Conservation (phyloP, 805 yeast species). For the Torulaspora delbrueckii region DNA sequence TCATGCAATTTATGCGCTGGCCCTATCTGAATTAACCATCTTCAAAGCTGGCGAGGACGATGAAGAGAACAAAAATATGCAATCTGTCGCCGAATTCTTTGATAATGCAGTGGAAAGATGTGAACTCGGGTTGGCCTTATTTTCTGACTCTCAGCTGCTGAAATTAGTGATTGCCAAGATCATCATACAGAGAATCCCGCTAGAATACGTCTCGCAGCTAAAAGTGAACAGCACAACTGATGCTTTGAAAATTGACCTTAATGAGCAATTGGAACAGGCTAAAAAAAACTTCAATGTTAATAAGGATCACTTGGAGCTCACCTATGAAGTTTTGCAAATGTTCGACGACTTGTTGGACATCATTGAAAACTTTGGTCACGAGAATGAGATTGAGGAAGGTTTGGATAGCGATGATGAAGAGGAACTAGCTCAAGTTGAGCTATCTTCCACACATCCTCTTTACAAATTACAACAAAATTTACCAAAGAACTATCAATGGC, state of each 20-base stretch:
- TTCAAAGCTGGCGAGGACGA: slow-evolving; percentile 45
- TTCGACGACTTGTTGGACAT: slow-evolving; percentile 67
- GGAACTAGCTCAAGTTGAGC: slow-evolving; percentile 33
- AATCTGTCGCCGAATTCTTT: slow-evolving; percentile 52
- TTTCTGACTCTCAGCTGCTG: slow-evolving; percentile 44
- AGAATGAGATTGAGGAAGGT: slow-evolving; percentile 49
- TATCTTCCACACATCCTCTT: slow-evolving; percentile 54
- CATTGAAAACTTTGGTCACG: slow-evolving; percentile 59
- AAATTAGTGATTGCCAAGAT: slow-evolving; percentile 53
- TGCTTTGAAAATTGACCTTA: slow-evolving; percentile 36
- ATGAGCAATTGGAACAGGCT: slow-evolving; percentile 43
- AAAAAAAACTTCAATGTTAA: slow-evolving; percentile 44
- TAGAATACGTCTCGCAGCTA: slow-evolving; percentile 52
- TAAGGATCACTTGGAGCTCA: slow-evolving; percentile 37
- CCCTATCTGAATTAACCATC: slow-evolving; percentile 59
- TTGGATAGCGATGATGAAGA: slow-evolving; percentile 54
- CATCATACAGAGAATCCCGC: slow-evolving; percentile 52
- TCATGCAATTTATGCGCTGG: slow-evolving; percentile 68
- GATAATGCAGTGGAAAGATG: slow-evolving; percentile 70
- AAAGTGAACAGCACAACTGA: slow-evolving; percentile 34
- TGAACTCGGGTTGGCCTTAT: slow-evolving; percentile 50
- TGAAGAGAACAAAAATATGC: slow-evolving; percentile 26
- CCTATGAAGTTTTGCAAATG: slow-evolving; percentile 50
- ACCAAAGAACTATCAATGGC: slow-evolving; percentile 50
- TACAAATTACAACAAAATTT: slow-evolving; percentile 36